These are phyloP conservation scores for Didymella glomerata DNA, from an alignment of 2,329 filamentous ascomycete genomes.

Conservation along the genomic window DNA sequence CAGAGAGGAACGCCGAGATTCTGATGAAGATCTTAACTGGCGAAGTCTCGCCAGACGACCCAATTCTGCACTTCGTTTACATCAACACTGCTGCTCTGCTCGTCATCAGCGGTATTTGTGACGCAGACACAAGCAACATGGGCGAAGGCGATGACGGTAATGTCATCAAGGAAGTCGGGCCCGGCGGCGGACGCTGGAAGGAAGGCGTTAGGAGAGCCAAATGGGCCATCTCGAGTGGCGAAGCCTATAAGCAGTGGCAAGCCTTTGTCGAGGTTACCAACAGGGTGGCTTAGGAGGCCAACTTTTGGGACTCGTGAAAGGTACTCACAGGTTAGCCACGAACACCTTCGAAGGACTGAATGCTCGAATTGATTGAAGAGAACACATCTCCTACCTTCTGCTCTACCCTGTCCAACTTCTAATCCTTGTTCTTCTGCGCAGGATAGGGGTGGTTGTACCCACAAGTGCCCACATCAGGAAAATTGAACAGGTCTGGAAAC, in stretches of 20 bases:
- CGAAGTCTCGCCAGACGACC: slow-evolving; percentile 76
- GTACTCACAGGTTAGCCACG: background rate
- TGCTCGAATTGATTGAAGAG: no score
- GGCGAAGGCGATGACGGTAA: slow-evolving; percentile 80
- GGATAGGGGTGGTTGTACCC: no score
- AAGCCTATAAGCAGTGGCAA: slow-evolving; percentile 83
- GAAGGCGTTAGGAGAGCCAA: slow-evolving; percentile 87
- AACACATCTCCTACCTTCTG: no score
- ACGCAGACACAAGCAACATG: slow-evolving; percentile 81
- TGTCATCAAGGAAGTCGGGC: slow-evolving; percentile 82
- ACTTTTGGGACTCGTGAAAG: background rate
- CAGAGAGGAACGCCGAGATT: slow-evolving; percentile 86
- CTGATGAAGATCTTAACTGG: slow-evolving; percentile 78
- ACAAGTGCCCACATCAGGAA: no score
- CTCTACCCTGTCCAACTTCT: no score
- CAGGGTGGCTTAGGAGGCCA: slow-evolving; percentile 32
- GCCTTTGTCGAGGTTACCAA: slow-evolving; percentile 87
- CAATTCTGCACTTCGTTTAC: slow-evolving; percentile 90
- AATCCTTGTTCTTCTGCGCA: no score
- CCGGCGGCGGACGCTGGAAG: slow-evolving; percentile 90
- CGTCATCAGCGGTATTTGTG: slow-evolving; percentile 85
- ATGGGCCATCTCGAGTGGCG: slow-evolving; percentile 87
- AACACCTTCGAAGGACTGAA: background rate
- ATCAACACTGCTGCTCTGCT: slow-evolving; percentile 92
- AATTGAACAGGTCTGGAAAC: no score